Conservation (phyloP, 176 grass and related monocot genomes). For the Paspalum vaginatum region DNA sequence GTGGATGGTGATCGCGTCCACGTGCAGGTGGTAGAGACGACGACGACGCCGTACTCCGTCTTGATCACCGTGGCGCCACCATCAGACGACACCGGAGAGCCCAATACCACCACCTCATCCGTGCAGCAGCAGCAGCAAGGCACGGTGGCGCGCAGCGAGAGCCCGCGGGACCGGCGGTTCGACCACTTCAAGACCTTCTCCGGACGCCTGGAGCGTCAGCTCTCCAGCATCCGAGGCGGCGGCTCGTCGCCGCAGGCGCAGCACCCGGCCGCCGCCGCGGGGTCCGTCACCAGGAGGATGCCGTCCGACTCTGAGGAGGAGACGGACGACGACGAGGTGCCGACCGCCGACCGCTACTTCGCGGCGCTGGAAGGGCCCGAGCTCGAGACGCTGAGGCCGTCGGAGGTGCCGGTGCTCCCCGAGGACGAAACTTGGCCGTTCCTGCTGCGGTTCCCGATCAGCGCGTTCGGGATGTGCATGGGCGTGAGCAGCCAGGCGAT, state of each 20-base stretch:
- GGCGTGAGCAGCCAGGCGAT: conserved; percentile 83
- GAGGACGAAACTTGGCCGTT: conserved; percentile 81
- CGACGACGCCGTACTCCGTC: background rate
- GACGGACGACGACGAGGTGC: conserved; percentile 36
- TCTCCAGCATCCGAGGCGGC: conserved; percentile 68
- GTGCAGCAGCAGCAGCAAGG: background rate
- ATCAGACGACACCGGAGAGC: background rate
- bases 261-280: background rate
- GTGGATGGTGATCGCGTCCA: background rate
- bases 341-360: conserved; percentile 74
- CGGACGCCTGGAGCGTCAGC: conserved; percentile 67
- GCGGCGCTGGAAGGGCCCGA: conserved; percentile 83
- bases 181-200: conserved; percentile 88
- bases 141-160: conserved; percentile 35
- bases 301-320: conserved; percentile 4
- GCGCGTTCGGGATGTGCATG: conserved; percentile 77
- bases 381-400: conserved; percentile 65
- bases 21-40: background rate
- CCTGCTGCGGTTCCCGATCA: conserved; percentile 80
- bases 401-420: conserved; percentile 62
- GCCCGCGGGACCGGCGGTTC: conserved; percentile 55
- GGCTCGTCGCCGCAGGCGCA: background rate
- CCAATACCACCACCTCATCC: background rate
- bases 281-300: too few relatives aligned
- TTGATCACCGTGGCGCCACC: conserved; percentile 45